These are phyloP conservation scores for Discostella stelligeroides DNA, from an alignment of 108 stramenopile species.

Conservation along the genomic window DNA sequence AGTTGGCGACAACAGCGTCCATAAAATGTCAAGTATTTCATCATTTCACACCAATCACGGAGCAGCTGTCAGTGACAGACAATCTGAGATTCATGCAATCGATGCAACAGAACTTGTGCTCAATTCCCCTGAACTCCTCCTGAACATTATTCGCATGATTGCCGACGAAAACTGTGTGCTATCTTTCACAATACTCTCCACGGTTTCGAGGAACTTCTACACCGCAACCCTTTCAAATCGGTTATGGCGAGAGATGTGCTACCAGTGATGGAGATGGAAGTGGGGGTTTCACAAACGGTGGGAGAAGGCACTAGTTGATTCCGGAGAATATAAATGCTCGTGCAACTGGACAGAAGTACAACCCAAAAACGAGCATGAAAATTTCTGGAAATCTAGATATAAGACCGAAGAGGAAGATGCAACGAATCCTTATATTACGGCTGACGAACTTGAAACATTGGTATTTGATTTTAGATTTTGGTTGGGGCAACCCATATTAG, in stretches of 20 bases:
- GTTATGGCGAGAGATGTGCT: conserved; percentile 32
- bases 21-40: too few relatives aligned
- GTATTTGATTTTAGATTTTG: conserved; percentile 41
- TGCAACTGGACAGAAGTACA: not conserved
- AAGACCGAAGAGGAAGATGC: conserved; percentile 28
- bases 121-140: conserved; percentile 19
- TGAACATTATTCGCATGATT: conserved; percentile 21
- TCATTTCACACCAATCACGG: too few relatives aligned
- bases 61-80: not conserved
- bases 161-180: conserved; percentile 14
- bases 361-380: not conserved
- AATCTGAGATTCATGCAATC: not conserved
- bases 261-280: conserved; percentile 31
- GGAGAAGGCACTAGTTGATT: conserved; percentile 24
- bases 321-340: too few relatives aligned
- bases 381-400: conserved; percentile 30
- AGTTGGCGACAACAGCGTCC: too few relatives aligned
- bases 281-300: conserved; percentile 38
- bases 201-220: conserved; percentile 23
- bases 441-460: conserved; percentile 61
- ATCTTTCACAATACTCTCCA: conserved; percentile 10
- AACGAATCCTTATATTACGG: conserved; percentile 28
- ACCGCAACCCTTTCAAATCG: conserved; percentile 16
- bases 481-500: conserved; percentile 26
- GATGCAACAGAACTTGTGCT: conserved; percentile 1